Conservation (phyloP, 192 early-diverging fungal genomes). For the Pilobolus umbonatus region DNA sequence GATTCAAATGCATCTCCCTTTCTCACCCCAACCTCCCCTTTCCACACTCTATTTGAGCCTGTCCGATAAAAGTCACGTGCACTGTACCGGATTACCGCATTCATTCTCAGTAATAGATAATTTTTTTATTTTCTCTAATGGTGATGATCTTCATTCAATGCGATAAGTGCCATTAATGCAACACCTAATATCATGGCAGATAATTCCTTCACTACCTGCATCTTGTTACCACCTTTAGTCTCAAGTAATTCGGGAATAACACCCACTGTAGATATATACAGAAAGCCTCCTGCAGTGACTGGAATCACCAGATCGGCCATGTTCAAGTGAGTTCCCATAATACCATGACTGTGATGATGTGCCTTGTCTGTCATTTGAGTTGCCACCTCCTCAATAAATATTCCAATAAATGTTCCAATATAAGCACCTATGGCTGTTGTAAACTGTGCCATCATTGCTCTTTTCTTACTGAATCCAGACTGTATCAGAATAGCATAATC, state of each 20-base stretch:
- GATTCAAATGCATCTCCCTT: not conserved
- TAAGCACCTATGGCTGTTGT: conserved; percentile 78
- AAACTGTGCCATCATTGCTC: conserved; percentile 75
- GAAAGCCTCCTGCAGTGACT: conserved; percentile 82
- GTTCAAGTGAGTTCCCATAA: conserved; percentile 53
- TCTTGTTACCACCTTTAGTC: conserved; percentile 42
- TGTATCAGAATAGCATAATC: conserved; percentile 86
- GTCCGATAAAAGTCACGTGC: not conserved
- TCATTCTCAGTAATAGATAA: not conserved
- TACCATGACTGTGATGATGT: not conserved
- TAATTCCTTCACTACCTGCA: conserved; percentile 54
- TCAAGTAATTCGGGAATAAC: conserved; percentile 78
- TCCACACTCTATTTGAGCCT: not conserved
- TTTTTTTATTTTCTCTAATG: not conserved
- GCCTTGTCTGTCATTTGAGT: conserved; percentile 17
- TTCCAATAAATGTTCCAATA: conserved; percentile 71
- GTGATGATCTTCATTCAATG: conserved; percentile 51
- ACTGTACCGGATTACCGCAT: no score
- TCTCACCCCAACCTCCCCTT: not conserved
- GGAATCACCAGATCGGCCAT: conserved; percentile 79
- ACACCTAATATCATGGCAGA: conserved; percentile 67
- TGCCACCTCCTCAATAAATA: conserved; percentile 71
- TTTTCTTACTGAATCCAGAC: conserved; percentile 68
- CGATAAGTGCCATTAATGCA: conserved; percentile 69
- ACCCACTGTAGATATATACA: conserved; percentile 83